A percentile compares a stretch with the other conserved stretches of the same genome.
Evolutionary conservation across 139 green algal genomes (phyloP).

Genomic region (Desmodesmus armatus): DNA sequence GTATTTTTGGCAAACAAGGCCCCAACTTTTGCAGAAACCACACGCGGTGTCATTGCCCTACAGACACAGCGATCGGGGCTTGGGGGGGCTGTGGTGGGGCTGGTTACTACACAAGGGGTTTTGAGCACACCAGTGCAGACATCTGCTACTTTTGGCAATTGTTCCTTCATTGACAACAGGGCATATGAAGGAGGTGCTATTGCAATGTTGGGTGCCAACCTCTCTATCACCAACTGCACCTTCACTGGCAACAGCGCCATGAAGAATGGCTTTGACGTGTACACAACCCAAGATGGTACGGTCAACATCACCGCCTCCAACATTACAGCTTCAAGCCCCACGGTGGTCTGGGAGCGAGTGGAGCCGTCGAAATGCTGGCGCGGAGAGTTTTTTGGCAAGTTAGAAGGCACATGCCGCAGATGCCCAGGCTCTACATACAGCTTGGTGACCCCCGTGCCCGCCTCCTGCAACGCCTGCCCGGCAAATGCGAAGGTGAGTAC

Average conservation of each 20-base stretch:
- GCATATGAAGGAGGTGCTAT: background rate
- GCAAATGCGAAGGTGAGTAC: background rate
- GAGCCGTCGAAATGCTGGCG: background rate
- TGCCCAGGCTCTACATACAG: background rate
- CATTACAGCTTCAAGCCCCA: background rate
- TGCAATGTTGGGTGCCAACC: background rate
- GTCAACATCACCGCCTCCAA: background rate
- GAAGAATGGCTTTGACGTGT: background rate
- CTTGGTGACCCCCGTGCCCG: background rate
- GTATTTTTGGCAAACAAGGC: background rate
- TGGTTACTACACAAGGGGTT: background rate
- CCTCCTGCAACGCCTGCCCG: background rate
- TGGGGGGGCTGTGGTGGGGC: background rate
- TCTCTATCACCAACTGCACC: background rate
- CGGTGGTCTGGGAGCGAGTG: background rate
- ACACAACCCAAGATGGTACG: background rate
- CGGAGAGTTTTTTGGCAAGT: background rate
- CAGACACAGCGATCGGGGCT: background rate
- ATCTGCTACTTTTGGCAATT: background rate
- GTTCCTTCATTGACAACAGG: background rate
- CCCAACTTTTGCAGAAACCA: background rate
- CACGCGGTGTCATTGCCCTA: background rate
- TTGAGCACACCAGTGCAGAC: background rate
- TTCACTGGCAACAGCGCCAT: background rate
- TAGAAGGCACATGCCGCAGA: background rate